phyloP scores from a whole-genome alignment of 352 stramenopile species.

The Blastocystis sp. region DNA sequence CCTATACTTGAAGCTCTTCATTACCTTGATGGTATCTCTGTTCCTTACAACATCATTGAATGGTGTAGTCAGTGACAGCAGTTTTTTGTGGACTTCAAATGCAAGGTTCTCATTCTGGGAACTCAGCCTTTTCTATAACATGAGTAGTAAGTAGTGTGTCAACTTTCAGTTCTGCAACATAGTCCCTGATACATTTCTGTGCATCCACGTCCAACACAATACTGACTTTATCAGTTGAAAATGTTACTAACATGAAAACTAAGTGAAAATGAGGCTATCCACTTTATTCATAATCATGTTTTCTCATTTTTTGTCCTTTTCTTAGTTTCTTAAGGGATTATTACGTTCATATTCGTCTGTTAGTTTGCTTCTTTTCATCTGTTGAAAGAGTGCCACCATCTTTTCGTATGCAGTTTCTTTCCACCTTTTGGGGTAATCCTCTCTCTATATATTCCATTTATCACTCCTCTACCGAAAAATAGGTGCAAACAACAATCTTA shows the following conservation, averaged over 20 bases:
- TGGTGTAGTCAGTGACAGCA: neutral
- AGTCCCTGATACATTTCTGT: too few relatives aligned
- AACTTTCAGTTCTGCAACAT: too few relatives aligned
- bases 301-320: too few relatives aligned
- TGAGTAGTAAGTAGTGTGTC: neutral
- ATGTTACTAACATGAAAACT: too few relatives aligned
- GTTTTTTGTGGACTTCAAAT: neutral
- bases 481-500: neutral
- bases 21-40: neutral
- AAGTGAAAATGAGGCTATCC: too few relatives aligned
- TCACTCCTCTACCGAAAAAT: neutral
- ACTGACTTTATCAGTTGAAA: too few relatives aligned
- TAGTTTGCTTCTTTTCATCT: neutral
- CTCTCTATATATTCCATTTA: neutral
- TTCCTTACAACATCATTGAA: neutral
- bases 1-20: neutral
- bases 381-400: neutral
- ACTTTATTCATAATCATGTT: too few relatives aligned
- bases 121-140: neutral
- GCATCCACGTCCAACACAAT: too few relatives aligned
- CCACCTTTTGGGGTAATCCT: neutral
- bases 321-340: too few relatives aligned
- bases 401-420: neutral
- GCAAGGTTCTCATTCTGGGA: neutral
- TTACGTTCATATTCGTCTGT: too few relatives aligned